Conservation (phyloP, 148 eudicot genomes). For the Amaranthus cruentus region DNA sequence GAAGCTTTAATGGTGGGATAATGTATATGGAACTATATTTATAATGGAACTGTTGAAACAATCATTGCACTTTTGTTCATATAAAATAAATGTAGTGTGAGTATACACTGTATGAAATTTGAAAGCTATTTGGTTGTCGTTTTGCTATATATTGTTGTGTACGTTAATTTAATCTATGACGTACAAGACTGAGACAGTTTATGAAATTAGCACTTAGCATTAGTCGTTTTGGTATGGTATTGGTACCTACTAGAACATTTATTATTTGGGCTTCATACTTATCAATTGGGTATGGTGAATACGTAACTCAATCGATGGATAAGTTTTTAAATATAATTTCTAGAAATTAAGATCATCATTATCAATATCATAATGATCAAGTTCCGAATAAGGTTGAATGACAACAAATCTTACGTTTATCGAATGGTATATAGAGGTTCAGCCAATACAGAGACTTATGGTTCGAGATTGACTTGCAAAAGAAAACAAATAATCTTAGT, state of each 20-base stretch:
- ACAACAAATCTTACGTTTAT: no score
- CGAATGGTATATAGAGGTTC: no score
- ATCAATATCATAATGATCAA: no score
- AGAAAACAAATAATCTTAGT: no score
- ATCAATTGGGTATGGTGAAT: no score
- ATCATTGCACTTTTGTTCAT: constrained; percentile 24
- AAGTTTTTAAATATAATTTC: no score
- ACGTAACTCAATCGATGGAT: no score
- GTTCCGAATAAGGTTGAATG: no score
- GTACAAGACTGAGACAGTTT: background rate
- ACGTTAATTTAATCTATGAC: background rate
- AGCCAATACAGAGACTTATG: no score
- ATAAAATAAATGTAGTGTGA: background rate
- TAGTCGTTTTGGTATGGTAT: background rate
- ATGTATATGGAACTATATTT: background rate
- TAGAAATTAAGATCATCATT: no score
- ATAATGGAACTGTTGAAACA: constrained; percentile 23
- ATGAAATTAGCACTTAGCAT: background rate
- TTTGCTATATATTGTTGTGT: background rate
- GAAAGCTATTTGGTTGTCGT: constrained; percentile 22
- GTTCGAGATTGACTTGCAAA: no score
- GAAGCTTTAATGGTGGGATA: constrained; percentile 18
- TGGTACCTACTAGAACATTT: background rate
- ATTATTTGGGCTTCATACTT: no score
- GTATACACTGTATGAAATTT: background rate